Base-by-base conservation (phyloP, 2,329 filamentous ascomycete species). In the Didymella pinodella region DNA sequence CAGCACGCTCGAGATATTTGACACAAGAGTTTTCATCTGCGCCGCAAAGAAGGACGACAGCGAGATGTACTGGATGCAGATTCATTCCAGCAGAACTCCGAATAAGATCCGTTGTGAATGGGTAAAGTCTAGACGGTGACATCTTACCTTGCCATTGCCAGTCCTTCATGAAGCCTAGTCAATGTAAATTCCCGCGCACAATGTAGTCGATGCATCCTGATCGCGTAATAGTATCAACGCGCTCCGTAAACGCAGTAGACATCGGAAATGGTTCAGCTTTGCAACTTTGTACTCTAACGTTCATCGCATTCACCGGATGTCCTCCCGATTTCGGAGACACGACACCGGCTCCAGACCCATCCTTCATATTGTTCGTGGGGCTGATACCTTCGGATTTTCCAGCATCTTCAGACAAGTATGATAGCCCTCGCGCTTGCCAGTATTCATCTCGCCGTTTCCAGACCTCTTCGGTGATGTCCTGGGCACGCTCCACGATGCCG, bases 141-240 rank as follows among this genome's bases (percentile, higher is more conserved):
- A 4, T n/a, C 83, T 78, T 79, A 89, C 87, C 84, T 83, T 90
- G 87, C 87, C 87, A 90, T 26, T 81, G 78, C 85, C 85, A 88
- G 66, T 90, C 87, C 63, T 83, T 84, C 88, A 90, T 90, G 45
- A 90, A 86, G 31, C 86, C 85, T 2, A 89, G 80, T 88, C 88
- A 90, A 76, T 90, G 88, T 70, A 88, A 73, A 51, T 79, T 80
- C 4, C 88, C 88, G 58, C 85, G 80, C 7, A 90, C 85, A 2
- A 86, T 89, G 70, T 86, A 84, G 57, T 88, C 85, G 51, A 80
- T 80, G 62, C 87, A 84, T 58, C 85, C 80, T 49, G 82, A 80
- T 54, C 76, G 67, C 14, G 71, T 75, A 22, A 70, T 51, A 16
- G 63, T 65, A 57, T 75, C 74, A 2, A 68, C 65, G 7, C 69